Conservation (phyloP, 2,329 filamentous ascomycete genomes). For the Aureobasidium sp. region DNA sequence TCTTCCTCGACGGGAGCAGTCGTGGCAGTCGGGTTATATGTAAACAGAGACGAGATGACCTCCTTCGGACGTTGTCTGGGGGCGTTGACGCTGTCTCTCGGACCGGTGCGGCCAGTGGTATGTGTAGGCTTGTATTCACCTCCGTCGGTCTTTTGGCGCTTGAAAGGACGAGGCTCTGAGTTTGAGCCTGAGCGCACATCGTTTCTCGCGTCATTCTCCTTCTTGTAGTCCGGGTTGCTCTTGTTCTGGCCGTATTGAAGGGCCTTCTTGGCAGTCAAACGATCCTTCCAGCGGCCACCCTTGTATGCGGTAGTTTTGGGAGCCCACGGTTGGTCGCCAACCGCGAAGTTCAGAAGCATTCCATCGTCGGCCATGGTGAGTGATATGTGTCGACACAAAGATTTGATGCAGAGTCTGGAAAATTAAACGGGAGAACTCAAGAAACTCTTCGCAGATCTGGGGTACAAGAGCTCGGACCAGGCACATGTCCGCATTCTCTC, state of each 20-base stretch:
- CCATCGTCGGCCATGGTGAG: conserved; percentile 80
- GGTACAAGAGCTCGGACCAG: neutral
- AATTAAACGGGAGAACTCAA: neutral
- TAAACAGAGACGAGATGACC: conserved; percentile 86
- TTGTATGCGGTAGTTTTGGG: conserved; percentile 61
- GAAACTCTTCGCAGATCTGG: conserved; percentile 2
- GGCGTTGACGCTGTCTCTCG: neutral
- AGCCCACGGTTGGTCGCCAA: conserved; percentile 55
- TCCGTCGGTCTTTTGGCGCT: conserved; percentile 19
- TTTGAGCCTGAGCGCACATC: conserved; percentile 5
- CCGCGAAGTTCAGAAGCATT: conserved; percentile 85
- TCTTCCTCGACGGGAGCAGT: conserved; percentile 46
- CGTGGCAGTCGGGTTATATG: conserved; percentile 71
- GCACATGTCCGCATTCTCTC: neutral
- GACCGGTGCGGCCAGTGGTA: conserved; percentile 6
- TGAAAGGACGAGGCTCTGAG: conserved; percentile 13
- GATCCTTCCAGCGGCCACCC: conserved; percentile 88
- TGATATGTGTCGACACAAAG: neutral
- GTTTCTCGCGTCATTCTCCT: neutral
- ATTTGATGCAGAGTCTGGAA: neutral
- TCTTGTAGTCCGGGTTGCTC: conserved; percentile 10
- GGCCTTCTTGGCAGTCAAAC: conserved; percentile 69
- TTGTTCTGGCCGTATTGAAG: conserved; percentile 46
- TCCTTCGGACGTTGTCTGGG: conserved; percentile 38
- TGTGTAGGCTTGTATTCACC: conserved; percentile 2